phyloP scores from a whole-genome alignment of 129 eudicot species.

The Heracleum sosnowskyi region DNA sequence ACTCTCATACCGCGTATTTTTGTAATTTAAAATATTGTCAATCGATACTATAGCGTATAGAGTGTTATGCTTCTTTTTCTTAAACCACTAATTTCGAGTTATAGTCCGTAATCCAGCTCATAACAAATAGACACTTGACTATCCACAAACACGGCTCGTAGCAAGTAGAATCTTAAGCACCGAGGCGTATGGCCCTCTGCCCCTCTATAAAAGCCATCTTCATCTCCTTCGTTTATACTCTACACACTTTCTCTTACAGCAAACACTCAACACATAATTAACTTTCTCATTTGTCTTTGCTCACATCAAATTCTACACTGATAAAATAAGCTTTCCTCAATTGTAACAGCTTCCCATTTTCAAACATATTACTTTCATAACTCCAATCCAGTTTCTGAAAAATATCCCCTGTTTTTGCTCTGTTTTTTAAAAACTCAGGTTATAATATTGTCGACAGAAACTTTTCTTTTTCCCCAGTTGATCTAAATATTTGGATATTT shows the following conservation, averaged over 20 bases:
- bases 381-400: neutral
- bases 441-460: neutral
- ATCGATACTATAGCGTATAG: too few species aligned
- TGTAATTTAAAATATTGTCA: neutral
- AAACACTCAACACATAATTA: neutral
- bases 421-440: neutral
- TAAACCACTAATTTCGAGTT: too few species aligned
- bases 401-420: slow-evolving; percentile 12
- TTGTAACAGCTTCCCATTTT: neutral
- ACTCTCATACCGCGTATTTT: neutral
- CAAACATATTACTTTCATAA: neutral
- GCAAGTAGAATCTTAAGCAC: too few species aligned
- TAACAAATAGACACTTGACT: neutral
- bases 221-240: slow-evolving; percentile 21
- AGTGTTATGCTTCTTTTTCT: too few species aligned
- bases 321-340: neutral
- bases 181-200: slow-evolving; percentile 3
- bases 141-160: neutral
- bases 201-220: slow-evolving; percentile 34
- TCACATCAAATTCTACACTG: neutral
- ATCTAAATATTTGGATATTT: neutral
- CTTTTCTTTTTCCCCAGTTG: neutral
- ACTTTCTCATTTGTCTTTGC: neutral
- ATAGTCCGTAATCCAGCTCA: neutral
- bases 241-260: slow-evolving; percentile 6